Evolutionary conservation across 1,139 yeast species (phyloP).

Genomic region (Nakaseomyces sp.): DNA sequence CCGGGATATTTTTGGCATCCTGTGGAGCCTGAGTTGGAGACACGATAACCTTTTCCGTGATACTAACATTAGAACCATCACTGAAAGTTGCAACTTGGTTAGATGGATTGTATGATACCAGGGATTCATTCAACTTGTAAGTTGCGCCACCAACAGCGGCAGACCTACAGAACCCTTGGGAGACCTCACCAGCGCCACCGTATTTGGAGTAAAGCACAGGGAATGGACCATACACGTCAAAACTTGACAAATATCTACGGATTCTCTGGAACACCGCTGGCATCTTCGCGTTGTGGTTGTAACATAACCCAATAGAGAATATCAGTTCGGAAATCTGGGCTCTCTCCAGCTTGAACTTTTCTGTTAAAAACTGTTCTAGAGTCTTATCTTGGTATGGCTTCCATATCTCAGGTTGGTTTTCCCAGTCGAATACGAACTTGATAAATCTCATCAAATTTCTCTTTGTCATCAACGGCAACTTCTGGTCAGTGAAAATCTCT

Average conservation of each 20-base stretch:
- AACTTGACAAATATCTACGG: conserved; percentile 73
- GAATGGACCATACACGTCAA: conserved; percentile 88
- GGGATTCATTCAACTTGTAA: conserved; percentile 65
- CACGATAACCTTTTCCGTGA: conserved; percentile 65
- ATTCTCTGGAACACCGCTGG: conserved; percentile 72
- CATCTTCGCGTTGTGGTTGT: conserved; percentile 50
- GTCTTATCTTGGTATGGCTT: conserved; percentile 47
- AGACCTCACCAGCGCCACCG: conserved; percentile 93
- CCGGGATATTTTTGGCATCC: conserved; percentile 31
- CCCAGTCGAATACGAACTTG: conserved; percentile 75
- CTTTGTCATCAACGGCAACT: conserved; percentile 65
- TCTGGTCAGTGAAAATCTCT: conserved; percentile 87
- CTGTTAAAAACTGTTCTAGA: conserved; percentile 48
- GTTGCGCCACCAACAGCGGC: conserved; percentile 98
- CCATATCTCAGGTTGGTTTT: conserved; percentile 45
- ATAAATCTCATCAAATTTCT: conserved; percentile 86
- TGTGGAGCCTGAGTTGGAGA: conserved; percentile 65
- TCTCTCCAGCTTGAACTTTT: conserved; percentile 58
- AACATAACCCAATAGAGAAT: conserved; percentile 75
- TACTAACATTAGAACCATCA: conserved; percentile 68
- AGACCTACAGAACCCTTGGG: conserved; percentile 94
- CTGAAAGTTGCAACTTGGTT: conserved; percentile 60
- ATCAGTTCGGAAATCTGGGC: conserved; percentile 78
- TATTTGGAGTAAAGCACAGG: conserved; percentile 87
- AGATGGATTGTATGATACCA: conserved; percentile 55